These are phyloP conservation scores for Vicia villosa DNA, from an alignment of 306 rosid species.

Conservation along the genomic window DNA sequence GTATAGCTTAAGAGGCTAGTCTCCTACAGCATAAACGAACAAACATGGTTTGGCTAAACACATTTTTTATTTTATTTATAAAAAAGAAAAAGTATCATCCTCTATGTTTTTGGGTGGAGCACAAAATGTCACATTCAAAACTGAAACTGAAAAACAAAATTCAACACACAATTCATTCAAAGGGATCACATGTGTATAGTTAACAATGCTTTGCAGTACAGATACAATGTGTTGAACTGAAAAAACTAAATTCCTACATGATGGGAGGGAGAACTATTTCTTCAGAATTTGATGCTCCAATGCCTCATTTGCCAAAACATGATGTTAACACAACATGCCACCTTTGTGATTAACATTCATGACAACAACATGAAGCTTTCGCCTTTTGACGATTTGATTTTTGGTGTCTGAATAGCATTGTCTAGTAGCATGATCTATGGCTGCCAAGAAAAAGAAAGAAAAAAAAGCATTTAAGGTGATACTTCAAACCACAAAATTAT, in stretches of 20 bases:
- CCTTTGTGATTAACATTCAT: constrained; percentile 28
- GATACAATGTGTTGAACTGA: constrained; percentile 49
- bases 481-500: constrained; percentile 16
- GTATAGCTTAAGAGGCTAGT: too few species aligned
- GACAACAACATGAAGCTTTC: constrained; percentile 30
- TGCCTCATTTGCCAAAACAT: constrained; percentile 34
- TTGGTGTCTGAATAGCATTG: constrained; percentile 19
- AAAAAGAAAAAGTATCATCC: neutral
- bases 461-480: too few species aligned
- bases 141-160: constrained; percentile 38
- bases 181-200: constrained; percentile 37
- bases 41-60: constrained; percentile 3
- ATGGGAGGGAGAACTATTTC: constrained; percentile 24
- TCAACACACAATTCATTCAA: constrained; percentile 42
- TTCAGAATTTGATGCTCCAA: constrained; percentile 33
- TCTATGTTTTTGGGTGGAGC: constrained; percentile 12
- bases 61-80: neutral
- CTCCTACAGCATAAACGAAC: too few species aligned
- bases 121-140: constrained; percentile 35
- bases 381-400: constrained; percentile 23
- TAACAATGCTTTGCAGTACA: constrained; percentile 40
- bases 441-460: constrained; percentile 31
- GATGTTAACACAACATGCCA: constrained; percentile 18
- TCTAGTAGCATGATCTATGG: constrained; percentile 34
- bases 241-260: constrained; percentile 46